Base-by-base conservation (phyloP, 2,329 filamentous ascomycete genomes). In the Nemania bipapillata region DNA sequence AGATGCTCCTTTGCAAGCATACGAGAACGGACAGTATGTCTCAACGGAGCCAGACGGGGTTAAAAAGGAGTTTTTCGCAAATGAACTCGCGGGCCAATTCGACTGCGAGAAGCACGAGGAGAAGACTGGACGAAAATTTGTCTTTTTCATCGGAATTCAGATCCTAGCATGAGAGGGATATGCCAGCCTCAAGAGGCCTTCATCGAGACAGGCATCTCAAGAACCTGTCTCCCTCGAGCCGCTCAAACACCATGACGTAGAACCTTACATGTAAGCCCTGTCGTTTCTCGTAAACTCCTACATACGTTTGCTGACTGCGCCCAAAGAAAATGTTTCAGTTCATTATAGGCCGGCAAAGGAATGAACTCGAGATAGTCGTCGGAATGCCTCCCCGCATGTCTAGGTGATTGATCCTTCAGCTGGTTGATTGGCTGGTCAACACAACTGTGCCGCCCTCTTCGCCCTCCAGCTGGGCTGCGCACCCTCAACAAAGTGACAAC, bases 1-100 rank as follows among this genome's bases (percentile, higher is more conserved):
- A 45, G 54, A 17, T 64, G 53, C 20, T 64, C n/a, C 55, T 47
- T 6, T 17, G 26, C 11, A 30, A 42, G 26, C 17, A 45, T 32
- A 26, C 22, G 17, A 37, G 37, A 40, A 24, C 9, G 1, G 22
- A 15, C 8, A 15, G 20, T 6, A 12, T 9, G 20, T 17, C 4
- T 24, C 26, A 12, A 50, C 12, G 2, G 4, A 17, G 12, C 47
- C 24, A 17, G 47, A 50, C 9, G 9, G 12, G 4, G 26, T 26
- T 17, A 11, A 50, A 50, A n/a, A 50, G 47, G 15, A 50, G 4
- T 28, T 6, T 50, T 17, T 17, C 47, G 7, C 22, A 50, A 24
- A 15, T 15, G 20, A 17, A 28, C 47, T 17, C 47, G 7, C 22
- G 28, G 8, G 4, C 12, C 12, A 17, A 28, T 22, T 50, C 12